phyloP scores from a whole-genome alignment of 495 filamentous ascomycete species.

The Neurospora tetrasperma region DNA sequence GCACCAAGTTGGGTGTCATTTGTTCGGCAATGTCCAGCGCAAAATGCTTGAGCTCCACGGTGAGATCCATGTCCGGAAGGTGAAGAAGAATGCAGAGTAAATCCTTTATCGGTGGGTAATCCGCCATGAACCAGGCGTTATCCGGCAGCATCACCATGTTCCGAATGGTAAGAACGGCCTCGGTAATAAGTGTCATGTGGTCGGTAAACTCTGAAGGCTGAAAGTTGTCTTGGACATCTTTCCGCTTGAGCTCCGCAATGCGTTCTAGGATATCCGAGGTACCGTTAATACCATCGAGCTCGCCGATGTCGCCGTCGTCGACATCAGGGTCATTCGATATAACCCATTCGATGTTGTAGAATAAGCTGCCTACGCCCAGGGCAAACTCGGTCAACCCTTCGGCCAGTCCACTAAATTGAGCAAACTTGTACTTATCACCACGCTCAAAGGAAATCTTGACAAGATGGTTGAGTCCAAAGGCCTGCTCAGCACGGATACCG shows the following conservation, averaged over 20 bases:
- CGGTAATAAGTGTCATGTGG: constrained; percentile 62
- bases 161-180: constrained; percentile 77
- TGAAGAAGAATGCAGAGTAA: constrained; percentile 72
- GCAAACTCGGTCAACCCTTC: constrained; percentile 82
- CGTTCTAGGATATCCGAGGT: constrained; percentile 64
- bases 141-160: constrained; percentile 89
- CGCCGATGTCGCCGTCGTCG: constrained; percentile 37
- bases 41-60: constrained; percentile 83
- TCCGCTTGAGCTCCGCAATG: constrained; percentile 43
- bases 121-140: constrained; percentile 74
- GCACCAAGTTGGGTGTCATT: constrained; percentile 65
- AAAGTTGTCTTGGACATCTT: constrained; percentile 57
- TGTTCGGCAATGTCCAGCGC: constrained; percentile 90
- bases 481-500: constrained; percentile 67
- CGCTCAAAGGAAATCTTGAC: constrained; percentile 92
- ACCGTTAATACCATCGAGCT: constrained; percentile 67
- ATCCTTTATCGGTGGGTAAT: constrained; percentile 61
- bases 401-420: constrained; percentile 78
- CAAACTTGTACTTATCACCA: constrained; percentile 92
- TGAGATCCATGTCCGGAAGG: constrained; percentile 59
- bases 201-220: constrained; percentile 64
- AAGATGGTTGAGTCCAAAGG: constrained; percentile 81
- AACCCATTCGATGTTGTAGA: constrained; percentile 74
- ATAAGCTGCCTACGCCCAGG: constrained; percentile 60
- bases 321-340: constrained; percentile 55